Base-by-base conservation (phyloP, 441 rosid species). In the Euphorbia corollata region DNA sequence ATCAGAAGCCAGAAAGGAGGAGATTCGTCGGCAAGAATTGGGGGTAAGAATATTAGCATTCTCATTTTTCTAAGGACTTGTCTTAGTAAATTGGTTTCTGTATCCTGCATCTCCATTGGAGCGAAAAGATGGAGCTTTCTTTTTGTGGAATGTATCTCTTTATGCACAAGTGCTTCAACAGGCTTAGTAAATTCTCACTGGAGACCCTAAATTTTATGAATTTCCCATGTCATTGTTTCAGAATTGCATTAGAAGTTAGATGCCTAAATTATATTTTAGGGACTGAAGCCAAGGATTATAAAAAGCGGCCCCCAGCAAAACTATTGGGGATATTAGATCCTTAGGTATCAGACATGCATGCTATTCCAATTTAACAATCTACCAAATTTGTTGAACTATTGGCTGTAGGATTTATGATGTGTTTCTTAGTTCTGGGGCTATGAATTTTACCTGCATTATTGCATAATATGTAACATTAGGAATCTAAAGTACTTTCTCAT, bases 1-100 rank as follows among this genome's bases (percentile, higher is more conserved):
- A 76, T 91, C 96, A 69, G 99, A 94, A 75, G 87, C 97, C 64
- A 85, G 84, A 69, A 94, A 88, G 76, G 97, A 94, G 85, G 97
- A 81, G 79, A 77, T 76, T 34, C 94, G 96, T 41, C 79, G 65
- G 71, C 84, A 83, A 79, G 91, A 89, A 60, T 47, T 91, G 64
- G 91, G 86, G 95, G 99, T 94, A 75, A 68, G 34, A 6, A 55
- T 34, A 22, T 51, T 19, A 23, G 16, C 58, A 8, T 61, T 63
- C 9, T 63, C 22, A 69, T 56, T 41, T 39, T 34, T 19, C 38
- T 57, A 16, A 19, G 19, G 36, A 45, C 13, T 65, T 65, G 65
- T 22, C 22, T 16, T 23, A 55, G 2, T 47, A 6, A 2, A 23
- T 51, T 22, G 24, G 63, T 20, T 19, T 19, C 7, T 11, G 12